Percentiles rank a stretch among this genome's conserved stretches.
Conservation (phyloP, 129 eudicot species). For the Chrysanthemum lavandulifolium region DNA sequence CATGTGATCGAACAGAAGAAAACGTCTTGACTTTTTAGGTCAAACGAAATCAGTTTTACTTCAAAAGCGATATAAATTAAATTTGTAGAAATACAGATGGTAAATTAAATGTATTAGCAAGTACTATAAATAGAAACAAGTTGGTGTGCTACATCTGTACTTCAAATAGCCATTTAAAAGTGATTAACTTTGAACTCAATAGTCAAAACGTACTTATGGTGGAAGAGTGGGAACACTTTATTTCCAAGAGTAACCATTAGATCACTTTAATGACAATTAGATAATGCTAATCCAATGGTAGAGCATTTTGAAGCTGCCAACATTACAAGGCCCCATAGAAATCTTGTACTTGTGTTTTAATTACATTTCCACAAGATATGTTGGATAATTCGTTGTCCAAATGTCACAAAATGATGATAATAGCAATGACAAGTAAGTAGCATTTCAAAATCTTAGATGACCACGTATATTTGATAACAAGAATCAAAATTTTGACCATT, state of each 20-base stretch:
- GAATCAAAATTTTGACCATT: neutral
- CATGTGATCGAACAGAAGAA: neutral
- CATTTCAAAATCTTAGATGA: neutral
- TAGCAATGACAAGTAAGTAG: neutral
- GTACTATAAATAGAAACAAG: neutral
- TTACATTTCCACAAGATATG: too few relatives aligned
- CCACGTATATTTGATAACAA: neutral
- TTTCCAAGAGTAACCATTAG: neutral
- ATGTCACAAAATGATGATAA: too few relatives aligned
- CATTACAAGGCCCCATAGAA: too few relatives aligned
- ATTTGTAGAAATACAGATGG: neutral
- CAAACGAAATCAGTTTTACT: neutral
- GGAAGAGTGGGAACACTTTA: neutral
- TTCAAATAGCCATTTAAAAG: neutral
- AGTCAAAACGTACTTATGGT: neutral
- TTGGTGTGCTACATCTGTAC: conserved; percentile 1
- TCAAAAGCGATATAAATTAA: neutral
- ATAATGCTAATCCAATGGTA: neutral
- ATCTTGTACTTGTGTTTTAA: too few relatives aligned
- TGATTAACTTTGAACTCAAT: neutral
- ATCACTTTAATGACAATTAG: conserved; percentile 1
- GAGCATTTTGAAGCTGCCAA: too few relatives aligned
- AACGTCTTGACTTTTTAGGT: conserved; percentile 1
- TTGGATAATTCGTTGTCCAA: too few relatives aligned
- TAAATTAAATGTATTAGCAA: neutral